Evolutionary conservation across 2,329 filamentous ascomycete species (phyloP).

Genomic region (Fusarium buxicola): DNA sequence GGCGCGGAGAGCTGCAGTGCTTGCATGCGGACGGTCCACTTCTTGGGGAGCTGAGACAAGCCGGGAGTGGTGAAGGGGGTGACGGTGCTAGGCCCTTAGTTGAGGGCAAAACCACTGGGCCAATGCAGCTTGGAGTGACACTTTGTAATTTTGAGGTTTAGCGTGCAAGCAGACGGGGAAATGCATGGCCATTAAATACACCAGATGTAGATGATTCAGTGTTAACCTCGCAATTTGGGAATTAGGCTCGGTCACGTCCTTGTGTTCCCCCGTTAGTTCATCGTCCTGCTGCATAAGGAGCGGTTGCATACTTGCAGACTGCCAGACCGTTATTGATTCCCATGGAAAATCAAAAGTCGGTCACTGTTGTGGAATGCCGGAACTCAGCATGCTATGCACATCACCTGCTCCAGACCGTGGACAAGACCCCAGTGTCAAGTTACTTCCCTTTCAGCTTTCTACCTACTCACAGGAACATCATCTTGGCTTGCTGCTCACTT

Average conservation of each 20-base stretch:
- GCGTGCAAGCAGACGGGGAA: background rate
- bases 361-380: conserved; percentile 10
- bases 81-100: background rate
- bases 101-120: background rate
- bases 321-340: background rate
- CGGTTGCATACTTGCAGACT: conserved; percentile 11
- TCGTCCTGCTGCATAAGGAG: conserved; percentile 15
- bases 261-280: conserved; percentile 11
- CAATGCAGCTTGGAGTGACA: background rate
- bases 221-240: background rate
- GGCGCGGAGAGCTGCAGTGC: conserved; percentile 16
- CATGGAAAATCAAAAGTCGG: conserved; percentile 18
- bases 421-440: background rate
- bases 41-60: background rate
- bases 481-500: background rate
- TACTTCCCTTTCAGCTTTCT: background rate
- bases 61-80: background rate
- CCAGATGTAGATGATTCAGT: conserved; percentile 4
- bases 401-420: conserved; percentile 10
- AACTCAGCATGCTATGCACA: conserved; percentile 8
- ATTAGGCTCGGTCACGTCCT: background rate
- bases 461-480: background rate
- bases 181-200: background rate
- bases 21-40: conserved; percentile 5
- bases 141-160: background rate